Percentiles rank a stretch among this genome's conserved stretches.
Conservation (phyloP, 2,329 filamentous ascomycete genomes). For the Daldinia sp. region DNA sequence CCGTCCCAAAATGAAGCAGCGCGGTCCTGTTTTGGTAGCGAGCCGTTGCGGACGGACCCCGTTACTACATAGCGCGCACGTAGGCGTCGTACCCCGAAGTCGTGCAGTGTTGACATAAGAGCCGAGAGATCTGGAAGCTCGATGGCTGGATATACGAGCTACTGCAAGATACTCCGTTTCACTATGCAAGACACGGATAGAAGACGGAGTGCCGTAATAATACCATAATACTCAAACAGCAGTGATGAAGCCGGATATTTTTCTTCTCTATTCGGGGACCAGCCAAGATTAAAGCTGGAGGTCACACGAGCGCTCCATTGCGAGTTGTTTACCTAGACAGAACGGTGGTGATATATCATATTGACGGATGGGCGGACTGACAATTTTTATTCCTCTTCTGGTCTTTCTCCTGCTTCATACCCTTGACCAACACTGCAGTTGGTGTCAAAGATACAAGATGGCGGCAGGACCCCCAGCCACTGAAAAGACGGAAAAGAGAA, state of each 20-base stretch:
- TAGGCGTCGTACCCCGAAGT: slow-evolving; percentile 26
- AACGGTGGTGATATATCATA: slow-evolving; percentile 18
- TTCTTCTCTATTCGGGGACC: background rate
- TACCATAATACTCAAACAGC: slow-evolving; percentile 4
- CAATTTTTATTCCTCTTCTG: slow-evolving; percentile 3
- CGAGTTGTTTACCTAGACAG: background rate
- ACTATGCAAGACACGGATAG: slow-evolving; percentile 17
- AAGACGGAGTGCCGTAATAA: background rate
- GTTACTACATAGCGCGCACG: slow-evolving; percentile 18
- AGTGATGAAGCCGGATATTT: background rate
- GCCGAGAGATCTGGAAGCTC: slow-evolving; percentile 17
- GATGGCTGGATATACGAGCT: slow-evolving; percentile 12
- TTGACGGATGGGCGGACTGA: slow-evolving; percentile 10
- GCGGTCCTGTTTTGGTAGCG: slow-evolving; percentile 21
- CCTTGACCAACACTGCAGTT: slow-evolving; percentile 19
- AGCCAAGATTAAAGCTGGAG: background rate
- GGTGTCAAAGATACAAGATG: slow-evolving; percentile 18
- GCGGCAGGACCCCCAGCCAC: slow-evolving; percentile 23
- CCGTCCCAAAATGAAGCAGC: slow-evolving; percentile 19
- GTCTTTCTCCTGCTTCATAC: slow-evolving; percentile 19
- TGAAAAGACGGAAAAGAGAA: background rate
- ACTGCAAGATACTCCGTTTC: slow-evolving; percentile 32
- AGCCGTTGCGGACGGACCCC: slow-evolving; percentile 31
- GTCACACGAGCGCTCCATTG: background rate
- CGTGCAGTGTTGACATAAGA: slow-evolving; percentile 16